Evolutionary conservation across 1,284 basidiomycete species (phyloP).

Genomic region (Naganishia sp.): DNA sequence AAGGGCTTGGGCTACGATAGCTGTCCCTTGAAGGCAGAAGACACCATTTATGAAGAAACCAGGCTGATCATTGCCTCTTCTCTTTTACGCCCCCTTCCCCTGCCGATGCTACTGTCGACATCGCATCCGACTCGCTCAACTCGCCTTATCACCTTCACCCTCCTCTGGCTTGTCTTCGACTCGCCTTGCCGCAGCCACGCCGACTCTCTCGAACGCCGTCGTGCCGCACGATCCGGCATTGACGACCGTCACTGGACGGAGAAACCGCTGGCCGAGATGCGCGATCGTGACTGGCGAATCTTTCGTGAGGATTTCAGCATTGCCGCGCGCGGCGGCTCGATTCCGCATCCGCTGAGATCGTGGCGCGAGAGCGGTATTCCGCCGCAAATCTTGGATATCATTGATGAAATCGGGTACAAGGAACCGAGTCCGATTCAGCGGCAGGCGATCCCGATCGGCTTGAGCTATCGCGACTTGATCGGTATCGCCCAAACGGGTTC

Average conservation of each 20-base stretch:
- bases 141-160: background rate
- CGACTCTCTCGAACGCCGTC: slow-evolving; percentile 75
- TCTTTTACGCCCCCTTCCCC: background rate
- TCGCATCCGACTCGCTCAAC: background rate
- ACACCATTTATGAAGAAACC: too few relatives aligned
- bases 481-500: slow-evolving; percentile 99
- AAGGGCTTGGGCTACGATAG: too few relatives aligned
- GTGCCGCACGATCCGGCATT: slow-evolving; percentile 75
- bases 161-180: background rate
- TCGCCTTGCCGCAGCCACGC: slow-evolving; percentile 59
- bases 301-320: slow-evolving; percentile 99
- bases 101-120: background rate
- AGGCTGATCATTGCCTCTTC: slow-evolving; percentile 3
- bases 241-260: slow-evolving; percentile 97
- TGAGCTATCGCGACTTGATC: slow-evolving; percentile 94
- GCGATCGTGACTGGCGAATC: slow-evolving; percentile 97
- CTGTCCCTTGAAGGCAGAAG: too few relatives aligned
- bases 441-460: slow-evolving; percentile 95
- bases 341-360: slow-evolving; percentile 86
- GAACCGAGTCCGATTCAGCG: slow-evolving; percentile 96
- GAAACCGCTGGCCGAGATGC: slow-evolving; percentile 92
- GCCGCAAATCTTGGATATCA: slow-evolving; percentile 71
- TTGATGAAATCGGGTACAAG: slow-evolving; percentile 90
- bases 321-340: slow-evolving; percentile 84
- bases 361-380: slow-evolving; percentile 91